Conservation (phyloP, 2,329 filamentous ascomycete species). For the Erysiphe pulchra region DNA sequence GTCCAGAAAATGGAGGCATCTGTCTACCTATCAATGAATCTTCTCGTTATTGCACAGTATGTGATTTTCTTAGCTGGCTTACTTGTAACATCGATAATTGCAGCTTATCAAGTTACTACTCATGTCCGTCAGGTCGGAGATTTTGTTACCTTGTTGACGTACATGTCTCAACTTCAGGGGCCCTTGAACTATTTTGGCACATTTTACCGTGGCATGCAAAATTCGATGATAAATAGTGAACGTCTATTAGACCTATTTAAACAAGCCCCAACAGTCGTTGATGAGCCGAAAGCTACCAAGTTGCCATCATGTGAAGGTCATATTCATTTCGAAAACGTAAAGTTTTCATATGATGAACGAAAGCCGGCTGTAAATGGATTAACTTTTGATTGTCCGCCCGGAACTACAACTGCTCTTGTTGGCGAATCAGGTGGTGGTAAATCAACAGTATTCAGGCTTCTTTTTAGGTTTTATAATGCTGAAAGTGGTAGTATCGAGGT, state of each 20-base stretch:
- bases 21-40: conserved; percentile 49
- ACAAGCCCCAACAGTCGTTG: conserved; percentile 75
- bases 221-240: conserved; percentile 92
- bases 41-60: conserved; percentile 63
- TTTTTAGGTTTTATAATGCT: conserved; percentile 92
- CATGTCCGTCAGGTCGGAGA: conserved; percentile 39
- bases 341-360: conserved; percentile 71
- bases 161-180: conserved; percentile 55
- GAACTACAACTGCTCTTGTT: conserved; percentile 85
- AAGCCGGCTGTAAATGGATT: conserved; percentile 67
- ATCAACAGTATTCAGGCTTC: conserved; percentile 80
- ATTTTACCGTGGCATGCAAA: conserved; percentile 89
- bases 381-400: conserved; percentile 67
- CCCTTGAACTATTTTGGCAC: conserved; percentile 77
- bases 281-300: conserved; percentile 36
- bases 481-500: conserved; percentile 56
- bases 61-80: conserved; percentile 57
- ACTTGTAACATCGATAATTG: conserved; percentile 44
- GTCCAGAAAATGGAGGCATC: conserved; percentile 54
- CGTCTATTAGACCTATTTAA: conserved; percentile 89
- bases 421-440: conserved; percentile 94
- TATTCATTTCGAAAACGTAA: conserved; percentile 68
- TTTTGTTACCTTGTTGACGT: conserved; percentile 50
- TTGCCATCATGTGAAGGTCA: conserved; percentile 50
- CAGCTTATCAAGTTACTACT: conserved; percentile 50